Evolutionary conservation across 768 basidiomycete species (phyloP).

Genomic region (Mycena epipterygia): DNA sequence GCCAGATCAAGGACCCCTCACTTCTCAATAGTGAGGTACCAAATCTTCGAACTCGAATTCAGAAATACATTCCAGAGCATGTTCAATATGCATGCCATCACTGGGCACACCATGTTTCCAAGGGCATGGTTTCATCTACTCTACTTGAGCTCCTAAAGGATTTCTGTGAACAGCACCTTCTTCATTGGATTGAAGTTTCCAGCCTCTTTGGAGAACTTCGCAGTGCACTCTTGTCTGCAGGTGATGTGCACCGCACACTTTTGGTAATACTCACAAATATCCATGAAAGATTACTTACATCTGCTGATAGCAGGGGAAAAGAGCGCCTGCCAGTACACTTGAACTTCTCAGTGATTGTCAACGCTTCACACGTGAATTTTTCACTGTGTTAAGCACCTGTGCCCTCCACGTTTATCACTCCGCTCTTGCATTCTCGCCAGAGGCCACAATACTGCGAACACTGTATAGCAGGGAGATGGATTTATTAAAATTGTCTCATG

Average conservation of each 20-base stretch:
- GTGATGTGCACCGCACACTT: not conserved
- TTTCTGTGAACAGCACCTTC: conserved; percentile 32
- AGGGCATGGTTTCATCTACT: conserved; percentile 1
- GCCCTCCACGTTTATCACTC: conserved; percentile 32
- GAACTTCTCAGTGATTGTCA: conserved; percentile 26
- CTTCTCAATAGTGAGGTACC: conserved; percentile 17
- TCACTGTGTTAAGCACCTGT: conserved; percentile 26
- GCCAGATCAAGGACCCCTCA: conserved; percentile 18
- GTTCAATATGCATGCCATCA: conserved; percentile 39
- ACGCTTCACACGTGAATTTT: conserved; percentile 21
- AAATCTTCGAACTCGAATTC: conserved; percentile 15
- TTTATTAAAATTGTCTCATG: not conserved
- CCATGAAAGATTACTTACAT: not conserved
- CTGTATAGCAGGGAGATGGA: not conserved
- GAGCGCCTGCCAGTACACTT: not conserved
- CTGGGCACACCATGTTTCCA: conserved; percentile 36
- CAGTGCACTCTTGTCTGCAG: conserved; percentile 4
- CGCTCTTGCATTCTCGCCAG: not conserved
- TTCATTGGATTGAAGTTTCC: conserved; percentile 40
- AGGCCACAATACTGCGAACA: not conserved
- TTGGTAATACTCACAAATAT: not conserved
- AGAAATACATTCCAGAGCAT: conserved; percentile 20
- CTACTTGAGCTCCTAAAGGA: conserved; percentile 16
- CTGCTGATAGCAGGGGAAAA: not conserved
- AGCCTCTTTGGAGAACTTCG: conserved; percentile 24